Percentiles rank a stretch among this genome's conserved stretches.
phyloP scores from a whole-genome alignment of 2,329 filamentous ascomycete genomes.

The Phyllosticta paracitricarpa region DNA sequence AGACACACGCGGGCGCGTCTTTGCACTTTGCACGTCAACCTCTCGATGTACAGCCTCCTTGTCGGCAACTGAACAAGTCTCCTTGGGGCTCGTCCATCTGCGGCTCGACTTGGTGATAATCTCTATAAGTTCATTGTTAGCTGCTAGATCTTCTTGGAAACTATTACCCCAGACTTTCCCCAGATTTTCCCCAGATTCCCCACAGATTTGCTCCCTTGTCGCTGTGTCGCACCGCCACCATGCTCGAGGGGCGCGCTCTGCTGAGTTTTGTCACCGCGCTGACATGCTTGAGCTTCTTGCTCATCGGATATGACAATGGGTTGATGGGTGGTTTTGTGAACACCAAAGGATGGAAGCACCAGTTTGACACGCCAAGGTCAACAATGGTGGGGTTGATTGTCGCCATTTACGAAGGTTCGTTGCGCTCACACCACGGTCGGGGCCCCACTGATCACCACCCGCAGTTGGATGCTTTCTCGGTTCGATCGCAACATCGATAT shows the following conservation, averaged over 20 bases:
- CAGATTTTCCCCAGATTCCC: not conserved
- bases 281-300: constrained; percentile 39
- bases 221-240: not conserved
- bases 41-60: not conserved
- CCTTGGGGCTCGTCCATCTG: not conserved
- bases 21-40: not conserved
- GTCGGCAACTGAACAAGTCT: not conserved
- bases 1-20: not conserved
- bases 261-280: constrained; percentile 35
- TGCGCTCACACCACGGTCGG: not conserved
- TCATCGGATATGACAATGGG: constrained; percentile 41
- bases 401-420: constrained; percentile 32
- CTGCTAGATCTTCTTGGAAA: not conserved
- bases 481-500: constrained; percentile 26
- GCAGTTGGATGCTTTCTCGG: constrained; percentile 35
- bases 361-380: not conserved
- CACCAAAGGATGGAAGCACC: not conserved
- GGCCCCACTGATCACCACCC: not conserved
- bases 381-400: constrained; percentile 37
- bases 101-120: not conserved
- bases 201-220: not conserved
- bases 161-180: not conserved
- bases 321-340: constrained; percentile 25
- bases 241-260: constrained; percentile 29
- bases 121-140: not conserved